Evolutionary conservation across 1,284 basidiomycete species (phyloP).

Genomic region (Cutaneotrichosporon cutaneum): DNA sequence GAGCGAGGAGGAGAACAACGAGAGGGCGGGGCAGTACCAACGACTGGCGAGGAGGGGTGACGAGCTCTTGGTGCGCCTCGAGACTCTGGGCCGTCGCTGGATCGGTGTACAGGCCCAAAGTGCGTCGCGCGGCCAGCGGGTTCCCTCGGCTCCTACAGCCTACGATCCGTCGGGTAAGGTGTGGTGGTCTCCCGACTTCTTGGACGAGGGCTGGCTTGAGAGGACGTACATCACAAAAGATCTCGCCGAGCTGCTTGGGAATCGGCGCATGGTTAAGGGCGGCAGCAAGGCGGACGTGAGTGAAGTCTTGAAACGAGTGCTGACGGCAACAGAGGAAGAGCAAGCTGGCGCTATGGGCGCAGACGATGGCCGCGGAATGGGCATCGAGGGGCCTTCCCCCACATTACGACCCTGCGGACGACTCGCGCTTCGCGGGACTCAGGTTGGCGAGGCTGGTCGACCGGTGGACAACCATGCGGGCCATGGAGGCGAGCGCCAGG

Average conservation of each 20-base stretch:
- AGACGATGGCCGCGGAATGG: not conserved
- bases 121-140: too few species aligned
- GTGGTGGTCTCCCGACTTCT: not conserved
- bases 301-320: not conserved
- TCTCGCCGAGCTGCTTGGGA: not conserved
- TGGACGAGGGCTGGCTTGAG: not conserved
- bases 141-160: too few species aligned
- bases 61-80: too few species aligned
- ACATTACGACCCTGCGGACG: not conserved
- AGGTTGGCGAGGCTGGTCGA: not conserved
- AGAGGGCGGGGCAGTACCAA: too few species aligned
- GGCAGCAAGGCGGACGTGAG: not conserved
- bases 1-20: too few species aligned
- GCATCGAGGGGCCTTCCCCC: not conserved
- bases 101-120: too few species aligned
- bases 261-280: not conserved
- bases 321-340: not conserved
- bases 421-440: not conserved
- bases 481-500: too few species aligned
- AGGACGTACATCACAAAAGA: not conserved
- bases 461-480: too few species aligned
- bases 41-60: too few species aligned
- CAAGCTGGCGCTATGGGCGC: not conserved
- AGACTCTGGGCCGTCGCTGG: too few species aligned
- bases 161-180: too few species aligned